Percentiles rank a stretch among this genome's conserved stretches.
These are phyloP conservation scores for Paecilomyces sp. DNA, from an alignment of 2,329 filamentous ascomycete genomes.

Conservation along the genomic window DNA sequence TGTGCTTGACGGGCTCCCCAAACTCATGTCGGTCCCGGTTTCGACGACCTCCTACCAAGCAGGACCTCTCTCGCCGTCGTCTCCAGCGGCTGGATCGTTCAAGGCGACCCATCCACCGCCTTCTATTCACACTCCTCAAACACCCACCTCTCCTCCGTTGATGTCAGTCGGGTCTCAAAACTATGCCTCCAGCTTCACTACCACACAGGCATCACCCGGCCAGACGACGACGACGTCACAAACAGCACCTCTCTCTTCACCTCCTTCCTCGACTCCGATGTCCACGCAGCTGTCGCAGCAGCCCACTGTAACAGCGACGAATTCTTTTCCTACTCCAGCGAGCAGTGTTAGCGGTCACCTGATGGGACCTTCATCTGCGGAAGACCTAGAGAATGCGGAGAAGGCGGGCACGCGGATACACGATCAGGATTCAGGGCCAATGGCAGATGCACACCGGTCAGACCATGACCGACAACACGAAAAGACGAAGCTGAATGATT, in stretches of 20 bases:
- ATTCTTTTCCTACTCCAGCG: conserved; percentile 39
- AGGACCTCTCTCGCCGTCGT: conserved; percentile 37
- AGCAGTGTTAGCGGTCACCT: conserved; percentile 36
- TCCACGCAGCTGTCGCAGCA: conserved; percentile 37
- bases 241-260: conserved; percentile 32
- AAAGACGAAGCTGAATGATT: conserved; percentile 14
- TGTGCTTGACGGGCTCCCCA: neutral
- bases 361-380: conserved; percentile 20
- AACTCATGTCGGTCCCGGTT: conserved; percentile 32
- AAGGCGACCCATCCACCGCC: conserved; percentile 26
- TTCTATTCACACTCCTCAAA: conserved; percentile 26
- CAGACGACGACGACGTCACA: conserved; percentile 36
- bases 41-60: conserved; percentile 25
- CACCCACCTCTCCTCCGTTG: conserved; percentile 40
- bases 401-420: conserved; percentile 20
- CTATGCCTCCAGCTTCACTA: conserved; percentile 40
- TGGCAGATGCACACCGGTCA: conserved; percentile 16
- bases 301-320: conserved; percentile 30
- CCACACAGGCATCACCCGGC: conserved; percentile 38
- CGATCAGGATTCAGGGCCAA: conserved; percentile 8
- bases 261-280: conserved; percentile 35
- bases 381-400: conserved; percentile 27
- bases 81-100: conserved; percentile 30
- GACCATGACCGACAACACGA: conserved; percentile 27
- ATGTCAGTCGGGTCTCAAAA: conserved; percentile 44